Percentiles rank a stretch among this genome's conserved stretches.
Evolutionary conservation across 805 yeast genomes (phyloP).

Genomic region (Saccharomyces eubayanus): DNA sequence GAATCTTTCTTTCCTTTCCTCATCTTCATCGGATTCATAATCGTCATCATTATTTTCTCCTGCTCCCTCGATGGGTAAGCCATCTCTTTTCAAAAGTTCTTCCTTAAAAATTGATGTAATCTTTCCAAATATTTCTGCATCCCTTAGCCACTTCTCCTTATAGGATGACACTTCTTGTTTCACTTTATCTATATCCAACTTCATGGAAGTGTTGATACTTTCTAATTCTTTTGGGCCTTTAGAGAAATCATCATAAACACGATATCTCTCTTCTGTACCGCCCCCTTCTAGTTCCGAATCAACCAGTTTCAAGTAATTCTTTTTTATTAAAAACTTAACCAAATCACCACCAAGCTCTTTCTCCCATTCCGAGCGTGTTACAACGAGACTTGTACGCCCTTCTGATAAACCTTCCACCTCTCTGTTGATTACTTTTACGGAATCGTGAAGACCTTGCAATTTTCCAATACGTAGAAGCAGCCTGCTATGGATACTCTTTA

Average conservation of each 20-base stretch:
- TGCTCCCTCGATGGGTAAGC: slow-evolving; percentile 6
- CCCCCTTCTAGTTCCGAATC: slow-evolving; percentile 3
- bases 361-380: slow-evolving; percentile 24
- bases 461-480: slow-evolving; percentile 16
- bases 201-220: slow-evolving; percentile 19
- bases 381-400: slow-evolving; percentile 18
- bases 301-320: slow-evolving; percentile 12
- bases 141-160: slow-evolving; percentile 26
- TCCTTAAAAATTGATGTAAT: slow-evolving; percentile 21
- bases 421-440: slow-evolving; percentile 17
- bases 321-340: slow-evolving; percentile 16
- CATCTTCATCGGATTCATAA: slow-evolving; percentile 4
- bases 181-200: slow-evolving; percentile 18
- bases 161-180: slow-evolving; percentile 15
- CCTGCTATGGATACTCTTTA: slow-evolving; percentile 7
- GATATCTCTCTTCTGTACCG: slow-evolving; percentile 8
- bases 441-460: slow-evolving; percentile 20
- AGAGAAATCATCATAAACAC: slow-evolving; percentile 23
- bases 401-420: slow-evolving; percentile 19
- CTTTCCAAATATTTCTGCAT: slow-evolving; percentile 24
- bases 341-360: slow-evolving; percentile 17
- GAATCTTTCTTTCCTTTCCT: slow-evolving; percentile 7
- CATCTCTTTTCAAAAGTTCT: slow-evolving; percentile 19
- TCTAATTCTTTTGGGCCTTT: slow-evolving; percentile 21
- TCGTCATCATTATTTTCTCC: slow-evolving; percentile 12